phyloP scores from a whole-genome alignment of 257 asterid species.

The Jaltomata sinuosa region DNA sequence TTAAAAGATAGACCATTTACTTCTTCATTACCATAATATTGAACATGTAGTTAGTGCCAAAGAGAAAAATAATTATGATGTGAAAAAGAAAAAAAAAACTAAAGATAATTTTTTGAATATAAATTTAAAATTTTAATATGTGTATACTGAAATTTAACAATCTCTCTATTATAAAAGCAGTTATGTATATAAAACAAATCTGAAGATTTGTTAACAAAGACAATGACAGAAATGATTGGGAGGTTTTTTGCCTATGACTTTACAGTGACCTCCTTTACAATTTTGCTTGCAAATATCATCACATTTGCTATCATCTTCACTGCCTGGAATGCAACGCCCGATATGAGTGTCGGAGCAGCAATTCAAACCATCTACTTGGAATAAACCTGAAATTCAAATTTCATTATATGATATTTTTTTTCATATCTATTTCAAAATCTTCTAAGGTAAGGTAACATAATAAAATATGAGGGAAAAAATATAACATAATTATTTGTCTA shows the following conservation, averaged over 20 bases:
- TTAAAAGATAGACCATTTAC: background rate
- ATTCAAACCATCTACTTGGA: background rate
- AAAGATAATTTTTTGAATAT: background rate
- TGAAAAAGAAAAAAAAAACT: background rate
- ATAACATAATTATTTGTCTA: background rate
- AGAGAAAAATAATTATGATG: background rate
- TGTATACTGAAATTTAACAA: background rate
- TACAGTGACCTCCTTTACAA: background rate
- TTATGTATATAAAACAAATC: background rate
- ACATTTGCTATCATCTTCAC: background rate
- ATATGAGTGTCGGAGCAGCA: background rate
- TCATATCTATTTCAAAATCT: background rate
- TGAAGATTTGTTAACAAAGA: background rate
- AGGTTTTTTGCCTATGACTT: background rate
- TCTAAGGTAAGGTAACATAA: background rate
- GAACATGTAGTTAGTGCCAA: background rate
- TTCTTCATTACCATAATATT: background rate
- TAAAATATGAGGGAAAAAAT: background rate
- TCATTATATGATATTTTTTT: background rate
- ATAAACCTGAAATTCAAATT: background rate
- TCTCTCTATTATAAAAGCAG: background rate
- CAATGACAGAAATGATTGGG: constrained; percentile 11
- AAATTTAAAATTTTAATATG: background rate
- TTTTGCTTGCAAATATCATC: background rate
- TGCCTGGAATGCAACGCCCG: background rate